Evolutionary conservation across 139 green algal genomes (phyloP), one percentile per base, ranked within the genome.

Genomic region (Diplosphaera chodatii): DNA sequence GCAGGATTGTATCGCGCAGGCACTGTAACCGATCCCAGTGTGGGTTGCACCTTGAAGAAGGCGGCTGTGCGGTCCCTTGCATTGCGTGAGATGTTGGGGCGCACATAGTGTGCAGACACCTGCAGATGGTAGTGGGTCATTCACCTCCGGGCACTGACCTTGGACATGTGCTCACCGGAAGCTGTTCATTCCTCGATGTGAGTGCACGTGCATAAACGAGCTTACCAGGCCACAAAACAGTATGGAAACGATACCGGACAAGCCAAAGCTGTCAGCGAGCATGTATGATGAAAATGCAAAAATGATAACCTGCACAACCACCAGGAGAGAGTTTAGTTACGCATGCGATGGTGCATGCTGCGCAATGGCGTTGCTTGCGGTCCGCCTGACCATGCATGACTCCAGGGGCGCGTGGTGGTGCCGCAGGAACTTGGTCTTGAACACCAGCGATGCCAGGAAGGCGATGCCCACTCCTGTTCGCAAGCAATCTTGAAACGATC

Each of bases 211-310:
- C n/a, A n/a, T n/a, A n/a, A n/a, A n/a, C n/a, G n/a, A n/a, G n/a
- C n/a, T 87, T 0, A 79, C 77, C 32, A 91, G 86, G 48, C 88
- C 88, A 63, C 78, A 85, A 55, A 92, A 91, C 6, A 94, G 82
- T 63, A 92, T 86, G 59, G 88, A 76, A 22, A 94, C 88, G 67
- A 94, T 94, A 40, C 89, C 87, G 27, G 74, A 82, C 25, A 89
- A 62, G 28, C 67, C 28, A 13, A 88, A 41, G 13, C 59, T 74
- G 48, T 90, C 86, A 40, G 81, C 83, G n/a, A 86, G 65, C 74
- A 85, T 85, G 86, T 90, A 91, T 20, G 76, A 68, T 25, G 48
- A 59, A 18, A 59, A 59, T 3, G 48, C 48, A 59, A 66, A 63
- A 10, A 68, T 31, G n/a, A 76, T 63, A 29, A 69, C 40, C 70